Conservation (phyloP, 768 basidiomycete genomes). For the Lactarius hatsudake region DNA sequence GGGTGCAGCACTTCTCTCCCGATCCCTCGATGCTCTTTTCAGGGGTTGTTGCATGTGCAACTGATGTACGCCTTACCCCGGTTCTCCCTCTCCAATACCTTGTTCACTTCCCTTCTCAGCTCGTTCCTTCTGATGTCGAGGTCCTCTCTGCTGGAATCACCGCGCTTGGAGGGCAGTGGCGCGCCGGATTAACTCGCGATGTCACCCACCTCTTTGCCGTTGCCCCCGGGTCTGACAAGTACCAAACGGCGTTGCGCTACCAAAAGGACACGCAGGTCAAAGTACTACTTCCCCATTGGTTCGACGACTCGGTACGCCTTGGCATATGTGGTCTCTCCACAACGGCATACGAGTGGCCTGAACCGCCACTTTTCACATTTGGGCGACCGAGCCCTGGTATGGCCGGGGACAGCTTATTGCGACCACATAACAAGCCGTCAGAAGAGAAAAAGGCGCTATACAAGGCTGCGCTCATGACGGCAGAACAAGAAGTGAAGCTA, state of each 20-base stretch:
- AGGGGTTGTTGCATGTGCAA: constrained; percentile 69
- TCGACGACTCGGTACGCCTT: constrained; percentile 71
- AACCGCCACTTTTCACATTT: constrained; percentile 52
- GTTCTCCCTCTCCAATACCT: not conserved
- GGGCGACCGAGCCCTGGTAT: constrained; percentile 29
- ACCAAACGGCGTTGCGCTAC: constrained; percentile 53
- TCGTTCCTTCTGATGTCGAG: constrained; percentile 64
- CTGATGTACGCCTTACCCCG: constrained; percentile 48
- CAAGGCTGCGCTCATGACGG: constrained; percentile 33
- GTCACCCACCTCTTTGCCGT: constrained; percentile 84
- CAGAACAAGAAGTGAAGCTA: constrained; percentile 27
- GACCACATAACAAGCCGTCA: constrained; percentile 35
- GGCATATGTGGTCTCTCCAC: constrained; percentile 48
- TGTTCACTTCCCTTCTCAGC: constrained; percentile 34
- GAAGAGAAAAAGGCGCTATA: constrained; percentile 38
- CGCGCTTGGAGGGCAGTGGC: constrained; percentile 80
- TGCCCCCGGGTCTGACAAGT: constrained; percentile 43
- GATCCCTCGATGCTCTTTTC: constrained; percentile 81
- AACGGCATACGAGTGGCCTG: constrained; percentile 67
- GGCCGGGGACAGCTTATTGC: constrained; percentile 30
- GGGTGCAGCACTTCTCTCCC: constrained; percentile 59
- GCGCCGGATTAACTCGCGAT: constrained; percentile 71
- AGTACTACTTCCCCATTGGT: constrained; percentile 89
- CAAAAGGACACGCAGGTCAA: constrained; percentile 56
- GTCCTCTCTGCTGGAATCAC: constrained; percentile 69